Base-by-base conservation (phyloP, 257 asterid genomes). In the Petunia secreta region DNA sequence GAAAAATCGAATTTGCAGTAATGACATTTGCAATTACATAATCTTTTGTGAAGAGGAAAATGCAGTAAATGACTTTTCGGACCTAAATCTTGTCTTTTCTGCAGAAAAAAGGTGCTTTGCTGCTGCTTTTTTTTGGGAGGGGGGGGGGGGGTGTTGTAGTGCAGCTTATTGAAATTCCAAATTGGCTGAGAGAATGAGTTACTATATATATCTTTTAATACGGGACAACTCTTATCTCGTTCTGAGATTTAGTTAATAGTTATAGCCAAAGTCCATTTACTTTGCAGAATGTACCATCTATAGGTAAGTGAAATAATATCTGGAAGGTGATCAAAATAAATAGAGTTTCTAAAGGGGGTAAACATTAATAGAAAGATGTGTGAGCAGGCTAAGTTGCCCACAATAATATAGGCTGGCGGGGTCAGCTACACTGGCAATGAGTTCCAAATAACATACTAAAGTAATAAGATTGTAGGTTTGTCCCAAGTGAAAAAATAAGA, bases 401-500 rank as follows among this genome's bases (percentile, higher is more conserved):
- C 8, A 15, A 43, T 1, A 67, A 15, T 50, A 43, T 67, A 43
- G n/a, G 76, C 80, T 63, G 55, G 54, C 39, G 44, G 79, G 82
- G 57, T 50, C 73, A 58, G 58, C 41, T 46, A 9, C 67, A 81
- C 25, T 80, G 66, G 15, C 82, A 64, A 53, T 55, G 80, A 63
- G 40, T 76, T 77, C 54, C 15, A 68, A 68, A 64, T 10, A 48
- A 67, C 78, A 80, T 52, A 80, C n/a, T n/a, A n/a, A n/a, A 83
- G 79, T 58, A 79, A 71, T 81, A 43, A 37, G 57, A 73, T 2
- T 52, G 67, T 81, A 76, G 15, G 74, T 55, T 80, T 83, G 81
- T 86, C 85, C 76, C 81, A 83, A 80, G 43, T 55, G n/a, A 71
- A 43, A 73, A 40, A 6, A 78, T 39, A 65, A 40, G 50, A 14